phyloP scores from a whole-genome alignment of 2,329 filamentous ascomycete species.

The Exophiala oligosperma region DNA sequence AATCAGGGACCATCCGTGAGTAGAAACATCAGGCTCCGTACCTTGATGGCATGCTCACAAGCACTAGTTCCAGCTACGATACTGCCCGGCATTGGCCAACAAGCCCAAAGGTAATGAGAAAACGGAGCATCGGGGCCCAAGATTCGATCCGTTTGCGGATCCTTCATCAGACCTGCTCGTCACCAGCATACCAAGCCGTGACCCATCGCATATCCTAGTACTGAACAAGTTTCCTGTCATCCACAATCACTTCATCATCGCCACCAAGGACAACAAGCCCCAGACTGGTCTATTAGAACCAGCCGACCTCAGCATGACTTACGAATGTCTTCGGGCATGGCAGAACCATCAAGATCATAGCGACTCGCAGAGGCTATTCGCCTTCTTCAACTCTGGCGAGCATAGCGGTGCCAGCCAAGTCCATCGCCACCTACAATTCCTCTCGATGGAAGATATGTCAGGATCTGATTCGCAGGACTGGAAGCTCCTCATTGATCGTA shows the following conservation, averaged over 20 bases:
- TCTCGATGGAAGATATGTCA: conserved; percentile 47
- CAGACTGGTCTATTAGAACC: conserved; percentile 47
- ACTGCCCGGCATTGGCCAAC: conserved; percentile 49
- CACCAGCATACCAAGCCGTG: conserved; percentile 37
- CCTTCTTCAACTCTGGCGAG: conserved; percentile 52
- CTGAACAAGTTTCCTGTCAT: conserved; percentile 53
- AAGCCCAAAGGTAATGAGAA: conserved; percentile 35
- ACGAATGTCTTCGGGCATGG: conserved; percentile 46
- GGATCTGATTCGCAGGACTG: conserved; percentile 37
- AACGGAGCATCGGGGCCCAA: conserved; percentile 24
- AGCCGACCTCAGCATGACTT: conserved; percentile 43
- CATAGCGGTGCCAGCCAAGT: conserved; percentile 51
- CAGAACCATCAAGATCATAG: conserved; percentile 19
- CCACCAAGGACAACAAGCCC: conserved; percentile 44
- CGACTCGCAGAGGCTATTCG: conserved; percentile 38
- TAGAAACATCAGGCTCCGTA: background rate
- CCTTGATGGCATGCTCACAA: background rate
- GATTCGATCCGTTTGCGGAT: conserved; percentile 47
- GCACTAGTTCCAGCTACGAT: conserved; percentile 48
- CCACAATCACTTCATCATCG: conserved; percentile 50
- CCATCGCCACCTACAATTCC: conserved; percentile 49
- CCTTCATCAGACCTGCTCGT: conserved; percentile 45
- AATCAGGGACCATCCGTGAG: conserved; percentile 21
- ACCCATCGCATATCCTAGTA: conserved; percentile 42
- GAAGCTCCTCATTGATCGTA: conserved; percentile 50